Conservation (phyloP, 441 rosid genomes). For the Viola pubescens region DNA sequence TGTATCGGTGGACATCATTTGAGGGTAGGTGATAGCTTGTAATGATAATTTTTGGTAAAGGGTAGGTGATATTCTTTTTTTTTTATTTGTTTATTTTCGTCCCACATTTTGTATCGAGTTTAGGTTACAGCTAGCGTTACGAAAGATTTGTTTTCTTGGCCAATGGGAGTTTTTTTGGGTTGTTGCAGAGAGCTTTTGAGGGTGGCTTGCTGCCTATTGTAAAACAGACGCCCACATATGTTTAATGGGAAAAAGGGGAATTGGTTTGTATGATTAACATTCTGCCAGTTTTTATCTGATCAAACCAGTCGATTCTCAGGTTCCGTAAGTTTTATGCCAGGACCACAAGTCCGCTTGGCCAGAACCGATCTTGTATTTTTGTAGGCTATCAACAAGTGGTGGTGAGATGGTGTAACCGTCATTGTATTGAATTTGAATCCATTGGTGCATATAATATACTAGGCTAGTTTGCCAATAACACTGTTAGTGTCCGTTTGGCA, state of each 20-base stretch:
- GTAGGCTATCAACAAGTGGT: no score
- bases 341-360: no score
- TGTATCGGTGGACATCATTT: neutral
- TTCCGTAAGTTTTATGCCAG: no score
- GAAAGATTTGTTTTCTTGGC: neutral
- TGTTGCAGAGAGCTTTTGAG: constrained; percentile 8
- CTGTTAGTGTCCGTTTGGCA: no score
- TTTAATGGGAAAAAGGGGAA: constrained; percentile 6
- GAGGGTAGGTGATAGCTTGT: constrained; percentile 13
- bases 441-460: no score
- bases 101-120: constrained; percentile 18
- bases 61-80: constrained; percentile 9
- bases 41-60: constrained; percentile 20
- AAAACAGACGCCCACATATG: constrained; percentile 21
- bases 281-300: neutral
- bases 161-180: constrained; percentile 14
- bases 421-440: no score
- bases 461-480: no score
- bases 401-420: no score
- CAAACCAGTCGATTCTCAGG: neutral
- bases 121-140: constrained; percentile 4
- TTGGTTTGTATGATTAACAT: constrained; percentile 11
- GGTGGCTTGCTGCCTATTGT: constrained; percentile 22
- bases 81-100: neutral
- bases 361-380: no score